These are phyloP conservation scores for Chrysoporthe cubensis DNA, from an alignment of 2,329 filamentous ascomycete genomes.

Conservation along the genomic window DNA sequence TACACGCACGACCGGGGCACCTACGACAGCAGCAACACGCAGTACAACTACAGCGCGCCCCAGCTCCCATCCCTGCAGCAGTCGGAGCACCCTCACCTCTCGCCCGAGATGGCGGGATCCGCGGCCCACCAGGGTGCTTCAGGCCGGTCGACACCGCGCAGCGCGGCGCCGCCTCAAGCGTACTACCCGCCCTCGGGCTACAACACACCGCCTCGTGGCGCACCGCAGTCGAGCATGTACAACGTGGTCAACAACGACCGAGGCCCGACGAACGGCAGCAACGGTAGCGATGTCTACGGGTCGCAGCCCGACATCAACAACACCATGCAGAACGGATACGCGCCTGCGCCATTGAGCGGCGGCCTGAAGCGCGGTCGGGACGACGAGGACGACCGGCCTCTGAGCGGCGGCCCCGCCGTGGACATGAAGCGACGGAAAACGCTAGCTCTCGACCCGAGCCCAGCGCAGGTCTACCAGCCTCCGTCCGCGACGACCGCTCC, in stretches of 20 bases:
- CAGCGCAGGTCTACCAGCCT: constrained; percentile 38
- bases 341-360: constrained; percentile 64
- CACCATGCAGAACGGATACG: constrained; percentile 65
- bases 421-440: constrained; percentile 44
- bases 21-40: constrained; percentile 72
- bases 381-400: constrained; percentile 47
- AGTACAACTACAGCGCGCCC: constrained; percentile 78
- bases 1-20: constrained; percentile 83
- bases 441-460: constrained; percentile 37
- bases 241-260: constrained; percentile 86
- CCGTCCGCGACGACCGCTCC: constrained; percentile 36
- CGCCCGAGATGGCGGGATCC: constrained; percentile 81
- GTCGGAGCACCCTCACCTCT: constrained; percentile 75
- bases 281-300: constrained; percentile 71
- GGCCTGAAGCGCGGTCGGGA: constrained; percentile 48
- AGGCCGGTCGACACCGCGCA: constrained; percentile 84
- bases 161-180: constrained; percentile 69
- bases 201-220: constrained; percentile 75
- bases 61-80: constrained; percentile 68
- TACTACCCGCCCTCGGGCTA: constrained; percentile 78
- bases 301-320: constrained; percentile 63
- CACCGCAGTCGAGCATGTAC: constrained; percentile 80
- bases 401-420: constrained; percentile 35
- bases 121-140: constrained; percentile 79
- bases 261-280: constrained; percentile 65